Base-by-base conservation (phyloP, 176 grass and related monocot genomes). In the Alopecurus myosuroides region DNA sequence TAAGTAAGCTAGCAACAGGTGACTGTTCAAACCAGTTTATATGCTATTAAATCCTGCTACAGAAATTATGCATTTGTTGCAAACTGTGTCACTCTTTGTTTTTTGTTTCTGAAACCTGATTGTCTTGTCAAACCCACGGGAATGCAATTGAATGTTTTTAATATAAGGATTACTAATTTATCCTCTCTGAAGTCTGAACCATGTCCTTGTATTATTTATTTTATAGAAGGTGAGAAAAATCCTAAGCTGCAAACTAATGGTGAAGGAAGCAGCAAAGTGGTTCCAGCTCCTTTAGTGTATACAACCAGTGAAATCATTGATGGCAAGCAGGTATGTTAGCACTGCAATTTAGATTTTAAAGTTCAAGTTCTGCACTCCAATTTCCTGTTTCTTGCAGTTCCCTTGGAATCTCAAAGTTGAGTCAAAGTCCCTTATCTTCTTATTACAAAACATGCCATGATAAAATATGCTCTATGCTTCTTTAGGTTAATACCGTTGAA, bases 401-500 rank as follows among this genome's bases (percentile, higher is more conserved):
- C 33, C 11, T 31, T 49, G 52, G 56, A 70, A 86, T 86, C 10
- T 65, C 8, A 9, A 73, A 70, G 56, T 37, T 15, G 46, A 50
- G 2, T 74, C 34, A 6, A 11, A 4, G 14, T 51, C 14, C 46
- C 57, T 50, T 77, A 44, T 57, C 74, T 49, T 68, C 56, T n/a
- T n/a, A n/a, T 72, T 53, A 39, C 15, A 57, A 19, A 87, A 13
- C 40, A 41, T 28, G 6, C 64, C 37, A 33, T 55, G 70, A 76
- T 61, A 51, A 71, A 74, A 65, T 23, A 65, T 74, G 50, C 35
- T 68, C 31, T 69, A 30, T 67, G 50, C 30, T 70, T 73, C 70
- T 85, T 49, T 63, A 97, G 96, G 87, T 92, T 70, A 95, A 98
- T 89, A 76, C 85, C 78, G 86, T 95, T 81, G 96, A 98, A 87